phyloP scores from a whole-genome alignment of 2,329 filamentous ascomycete species.

The Pseudogymnoascus sp. region DNA sequence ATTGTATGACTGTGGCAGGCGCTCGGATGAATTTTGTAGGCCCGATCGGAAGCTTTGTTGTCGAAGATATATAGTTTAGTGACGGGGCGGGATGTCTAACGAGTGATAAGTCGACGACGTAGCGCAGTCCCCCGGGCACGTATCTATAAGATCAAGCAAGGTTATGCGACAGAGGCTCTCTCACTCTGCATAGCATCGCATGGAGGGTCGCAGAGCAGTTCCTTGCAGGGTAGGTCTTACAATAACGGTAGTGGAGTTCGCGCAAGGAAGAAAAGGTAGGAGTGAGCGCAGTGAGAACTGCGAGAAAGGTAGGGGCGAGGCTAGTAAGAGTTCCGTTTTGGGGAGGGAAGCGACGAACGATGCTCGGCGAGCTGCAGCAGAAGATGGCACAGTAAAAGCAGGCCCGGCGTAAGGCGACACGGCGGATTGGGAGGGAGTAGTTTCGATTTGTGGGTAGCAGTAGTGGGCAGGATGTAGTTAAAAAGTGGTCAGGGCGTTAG shows the following conservation, averaged over 20 bases:
- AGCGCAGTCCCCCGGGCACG: neutral
- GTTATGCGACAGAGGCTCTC: neutral
- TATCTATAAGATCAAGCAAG: conserved; percentile 3
- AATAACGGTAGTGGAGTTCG: neutral
- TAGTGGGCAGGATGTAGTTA: neutral
- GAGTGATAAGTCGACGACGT: neutral
- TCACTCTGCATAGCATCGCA: neutral
- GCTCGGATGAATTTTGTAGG: neutral
- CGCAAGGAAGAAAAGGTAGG: neutral
- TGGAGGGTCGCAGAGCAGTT: neutral
- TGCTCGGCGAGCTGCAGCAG: neutral
- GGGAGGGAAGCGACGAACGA: neutral
- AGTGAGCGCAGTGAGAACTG: neutral
- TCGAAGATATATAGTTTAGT: neutral
- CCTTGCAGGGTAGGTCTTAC: neutral
- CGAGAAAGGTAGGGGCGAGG: neutral
- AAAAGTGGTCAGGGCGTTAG: neutral
- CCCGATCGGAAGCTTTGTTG: conserved; percentile 2
- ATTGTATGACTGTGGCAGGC: neutral
- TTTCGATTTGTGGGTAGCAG: neutral
- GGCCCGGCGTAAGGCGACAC: neutral
- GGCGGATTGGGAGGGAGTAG: neutral
- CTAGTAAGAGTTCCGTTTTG: conserved; percentile 2
- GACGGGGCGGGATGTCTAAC: neutral
- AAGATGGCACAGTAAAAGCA: neutral